Evolutionary conservation across 1,139 yeast species (phyloP).

Genomic region (Geotrichum citri-aurantii): DNA sequence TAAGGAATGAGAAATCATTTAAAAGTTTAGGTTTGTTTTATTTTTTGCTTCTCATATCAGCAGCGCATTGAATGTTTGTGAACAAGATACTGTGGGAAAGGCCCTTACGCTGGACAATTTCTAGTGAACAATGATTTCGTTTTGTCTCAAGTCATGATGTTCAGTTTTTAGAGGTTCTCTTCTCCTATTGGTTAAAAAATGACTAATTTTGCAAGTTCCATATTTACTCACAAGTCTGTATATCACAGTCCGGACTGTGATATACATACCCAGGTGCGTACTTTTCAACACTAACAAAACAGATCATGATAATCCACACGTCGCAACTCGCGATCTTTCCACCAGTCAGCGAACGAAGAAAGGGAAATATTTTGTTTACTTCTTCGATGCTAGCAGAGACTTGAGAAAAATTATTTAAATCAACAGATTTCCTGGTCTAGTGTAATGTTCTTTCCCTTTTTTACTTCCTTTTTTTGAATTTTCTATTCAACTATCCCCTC

Average conservation of each 20-base stretch:
- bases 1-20: not conserved
- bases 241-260: slow-evolving; percentile 14
- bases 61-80: slow-evolving; percentile 1
- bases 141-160: not conserved
- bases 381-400: not conserved
- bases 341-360: not conserved
- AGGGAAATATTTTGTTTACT: not conserved
- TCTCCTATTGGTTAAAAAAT: slow-evolving; percentile 13
- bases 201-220: slow-evolving; percentile 10
- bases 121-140: not conserved
- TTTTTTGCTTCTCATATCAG: not conserved
- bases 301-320: not conserved
- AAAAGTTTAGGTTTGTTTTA: slow-evolving; percentile 6
- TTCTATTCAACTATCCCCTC: not conserved
- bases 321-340: not conserved
- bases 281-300: not conserved
- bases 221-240: slow-evolving; percentile 8
- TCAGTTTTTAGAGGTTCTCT: not conserved
- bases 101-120: not conserved
- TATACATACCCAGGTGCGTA: slow-evolving; percentile 7
- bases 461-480: slow-evolving; percentile 1
- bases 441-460: not conserved
- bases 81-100: not conserved
- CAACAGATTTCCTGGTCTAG: not conserved
- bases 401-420: not conserved